Percentiles rank a stretch among this genome's conserved stretches.
Conservation (phyloP, 345 rosid genomes). For the Balakata baccata region DNA sequence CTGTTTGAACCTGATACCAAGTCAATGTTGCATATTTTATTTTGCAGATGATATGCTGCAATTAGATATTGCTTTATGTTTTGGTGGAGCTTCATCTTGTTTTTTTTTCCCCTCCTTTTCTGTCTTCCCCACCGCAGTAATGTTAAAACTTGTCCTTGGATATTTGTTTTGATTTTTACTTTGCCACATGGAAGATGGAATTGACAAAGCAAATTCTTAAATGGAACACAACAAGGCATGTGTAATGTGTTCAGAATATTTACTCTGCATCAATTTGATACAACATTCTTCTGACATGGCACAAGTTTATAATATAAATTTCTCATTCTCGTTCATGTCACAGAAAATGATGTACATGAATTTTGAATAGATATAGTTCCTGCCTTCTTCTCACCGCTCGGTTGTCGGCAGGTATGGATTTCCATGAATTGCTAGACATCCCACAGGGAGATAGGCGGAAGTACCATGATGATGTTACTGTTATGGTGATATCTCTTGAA, state of each 20-base stretch:
- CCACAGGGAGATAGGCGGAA: conserved; percentile 97
- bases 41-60: no score
- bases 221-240: not conserved
- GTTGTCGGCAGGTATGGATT: conserved; percentile 62
- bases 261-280: not conserved
- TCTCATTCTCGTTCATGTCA: not conserved
- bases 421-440: conserved; percentile 85
- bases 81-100: not conserved
- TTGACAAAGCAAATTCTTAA: not conserved
- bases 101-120: not conserved
- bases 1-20: no score
- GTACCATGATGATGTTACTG: conserved; percentile 95
- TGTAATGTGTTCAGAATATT: not conserved
- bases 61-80: not conserved
- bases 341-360: not conserved
- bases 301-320: not conserved
- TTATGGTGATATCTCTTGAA: conserved; percentile 91
- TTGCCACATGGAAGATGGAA: not conserved
- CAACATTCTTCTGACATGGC: no score
- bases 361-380: no score
- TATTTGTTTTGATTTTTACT: not conserved
- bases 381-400: no score
- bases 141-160: not conserved
- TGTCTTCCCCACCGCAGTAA: not conserved
- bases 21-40: not conserved